Conservation (phyloP, 345 rosid genomes). For the Brassica juncea region DNA sequence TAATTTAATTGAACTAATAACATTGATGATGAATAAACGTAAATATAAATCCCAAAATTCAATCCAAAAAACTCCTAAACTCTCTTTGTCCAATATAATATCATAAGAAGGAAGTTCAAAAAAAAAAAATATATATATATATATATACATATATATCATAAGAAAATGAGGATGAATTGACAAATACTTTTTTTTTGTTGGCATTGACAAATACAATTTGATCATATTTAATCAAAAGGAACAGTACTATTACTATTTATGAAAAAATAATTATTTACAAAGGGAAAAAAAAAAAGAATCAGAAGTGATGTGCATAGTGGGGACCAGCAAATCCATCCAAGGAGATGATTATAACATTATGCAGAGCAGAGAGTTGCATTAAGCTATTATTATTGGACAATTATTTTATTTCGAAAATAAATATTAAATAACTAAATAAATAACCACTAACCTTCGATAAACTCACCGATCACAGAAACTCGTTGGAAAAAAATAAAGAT, state of each 20-base stretch:
- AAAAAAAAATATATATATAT: too few species aligned
- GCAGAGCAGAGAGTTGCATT: slow-evolving; percentile 34
- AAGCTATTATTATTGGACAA: slow-evolving; percentile 15
- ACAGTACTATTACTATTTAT: not conserved
- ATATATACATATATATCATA: too few species aligned
- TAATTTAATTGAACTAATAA: not conserved
- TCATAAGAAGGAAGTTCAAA: too few species aligned
- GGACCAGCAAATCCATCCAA: slow-evolving; percentile 42
- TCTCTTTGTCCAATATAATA: not conserved
- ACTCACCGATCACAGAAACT: slow-evolving; percentile 32
- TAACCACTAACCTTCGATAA: slow-evolving; percentile 42
- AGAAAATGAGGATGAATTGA: slow-evolving; percentile 6
- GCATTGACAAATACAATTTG: not conserved
- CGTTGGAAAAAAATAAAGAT: slow-evolving; percentile 16
- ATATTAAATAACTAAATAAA: not conserved
- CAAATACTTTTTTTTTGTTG: not conserved
- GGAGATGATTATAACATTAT: slow-evolving; percentile 36
- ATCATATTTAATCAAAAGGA: not conserved
- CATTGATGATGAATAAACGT: not conserved
- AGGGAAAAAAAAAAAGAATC: not conserved
- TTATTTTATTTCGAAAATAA: slow-evolving; percentile 2
- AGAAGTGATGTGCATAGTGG: slow-evolving; percentile 32
- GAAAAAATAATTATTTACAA: not conserved
- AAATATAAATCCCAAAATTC: not conserved
- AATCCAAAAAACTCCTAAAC: not conserved